Percentiles rank a stretch among this genome's conserved stretches.
These are phyloP conservation scores for Vitis amurensis DNA, from an alignment of 164 flowering plant species.

Conservation along the genomic window DNA sequence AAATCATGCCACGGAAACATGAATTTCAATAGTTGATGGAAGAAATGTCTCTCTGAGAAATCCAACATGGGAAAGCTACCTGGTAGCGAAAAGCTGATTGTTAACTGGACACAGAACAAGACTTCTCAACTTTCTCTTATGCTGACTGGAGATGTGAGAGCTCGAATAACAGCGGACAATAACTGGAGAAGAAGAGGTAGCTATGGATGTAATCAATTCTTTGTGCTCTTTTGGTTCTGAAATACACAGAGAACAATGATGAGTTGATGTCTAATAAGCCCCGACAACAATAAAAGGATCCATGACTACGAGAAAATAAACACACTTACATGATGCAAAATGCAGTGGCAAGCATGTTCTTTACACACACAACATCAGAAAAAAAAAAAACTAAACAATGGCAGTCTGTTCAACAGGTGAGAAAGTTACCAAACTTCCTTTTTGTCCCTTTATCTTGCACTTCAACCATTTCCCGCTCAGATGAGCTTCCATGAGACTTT, in stretches of 20 bases:
- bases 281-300: not conserved
- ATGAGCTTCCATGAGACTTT: slow-evolving; percentile 22
- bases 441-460: slow-evolving; percentile 49
- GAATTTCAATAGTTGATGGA: not conserved
- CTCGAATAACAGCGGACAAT: slow-evolving; percentile 45
- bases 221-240: slow-evolving; percentile 75
- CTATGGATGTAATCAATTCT: slow-evolving; percentile 62
- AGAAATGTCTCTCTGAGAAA: not conserved
- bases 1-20: not conserved
- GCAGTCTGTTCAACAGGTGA: not conserved
- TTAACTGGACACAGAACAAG: slow-evolving; percentile 70
- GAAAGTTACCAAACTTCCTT: slow-evolving; percentile 66
- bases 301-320: not conserved
- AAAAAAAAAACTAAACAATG: not conserved
- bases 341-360: not conserved
- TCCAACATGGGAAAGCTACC: slow-evolving; percentile 38
- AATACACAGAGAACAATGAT: slow-evolving; percentile 15
- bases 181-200: slow-evolving; percentile 46
- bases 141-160: slow-evolving; percentile 68
- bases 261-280: slow-evolving; percentile 1
- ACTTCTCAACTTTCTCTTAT: slow-evolving; percentile 90
- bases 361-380: not conserved
- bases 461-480: slow-evolving; percentile 33
- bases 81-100: slow-evolving; percentile 82
- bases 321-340: not conserved